Base-by-base conservation (phyloP, 23 red algal genomes). In the Gracilaria domingensis region DNA sequence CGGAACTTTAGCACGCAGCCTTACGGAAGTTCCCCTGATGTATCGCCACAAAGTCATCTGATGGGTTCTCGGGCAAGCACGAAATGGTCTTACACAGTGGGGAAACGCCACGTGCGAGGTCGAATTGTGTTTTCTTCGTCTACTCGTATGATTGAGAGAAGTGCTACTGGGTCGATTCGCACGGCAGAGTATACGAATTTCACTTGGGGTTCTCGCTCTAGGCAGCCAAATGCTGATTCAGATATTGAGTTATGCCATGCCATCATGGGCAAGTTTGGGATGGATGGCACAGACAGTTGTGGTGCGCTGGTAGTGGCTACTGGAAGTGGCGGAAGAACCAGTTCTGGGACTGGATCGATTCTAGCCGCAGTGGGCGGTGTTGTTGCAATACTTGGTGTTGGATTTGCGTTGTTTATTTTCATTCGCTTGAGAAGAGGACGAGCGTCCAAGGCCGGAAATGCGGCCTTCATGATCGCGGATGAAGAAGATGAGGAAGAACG, bases 401-500 rank as follows among this genome's bases (percentile, higher is more conserved):
- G 20, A 12, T 64, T 86, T 70, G 40, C 25, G 23, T 70, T 86
- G 40, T 74, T 86, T 42, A 86, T 86, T 53, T 71, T 86, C 66
- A 67, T 71, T 29, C 83, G 83, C 28, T 44, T 44, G 12, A 66
- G 66, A 56, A 37, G 83, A 32, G 35, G 48, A 28, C 47, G 47
- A 17, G 14, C 42, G 25, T 26, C 47, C 34, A 70, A 49, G 45
- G 44, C 36, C 42, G 42, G 42, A 14, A 49, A 50, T 9, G 21
- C 61, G 12, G 40, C 65, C 45, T 86, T 86, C 32, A 55, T 64
- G 35, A 71, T 86, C 26, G 66, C 21, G 14, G 44, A 73, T 57
- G 83, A 86, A 25, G 83, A 86, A 57, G 83, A 86, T 20, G 83
- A 86, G 25, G 83, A 86, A 86, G 57, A 83, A 62, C 36, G 83